Percentiles rank a stretch among this genome's conserved stretches.
Evolutionary conservation across 2,329 filamentous ascomycete species (phyloP).

Genomic region (Xylaria hypoxylon): DNA sequence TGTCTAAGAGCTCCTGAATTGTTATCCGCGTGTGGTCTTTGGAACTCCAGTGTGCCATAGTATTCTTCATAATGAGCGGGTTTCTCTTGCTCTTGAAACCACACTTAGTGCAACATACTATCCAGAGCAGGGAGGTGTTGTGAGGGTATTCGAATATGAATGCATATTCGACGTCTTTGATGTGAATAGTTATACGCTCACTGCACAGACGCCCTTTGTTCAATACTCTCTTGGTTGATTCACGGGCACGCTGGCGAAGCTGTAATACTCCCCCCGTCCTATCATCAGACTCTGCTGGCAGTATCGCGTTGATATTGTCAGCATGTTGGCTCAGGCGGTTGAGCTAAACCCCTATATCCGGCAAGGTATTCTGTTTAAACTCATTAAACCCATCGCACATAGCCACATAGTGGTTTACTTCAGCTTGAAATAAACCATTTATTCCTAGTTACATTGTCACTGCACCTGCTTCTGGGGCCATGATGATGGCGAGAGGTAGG

Average conservation of each 20-base stretch:
- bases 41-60: neutral
- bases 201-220: neutral
- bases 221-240: conserved; percentile 1
- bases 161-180: neutral
- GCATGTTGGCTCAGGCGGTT: neutral
- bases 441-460: neutral
- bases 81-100: neutral
- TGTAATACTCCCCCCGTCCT: neutral
- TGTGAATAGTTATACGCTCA: neutral
- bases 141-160: conserved; percentile 23
- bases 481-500: neutral
- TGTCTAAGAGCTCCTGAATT: neutral
- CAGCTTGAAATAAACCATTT: no score
- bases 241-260: neutral
- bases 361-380: neutral
- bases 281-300: neutral
- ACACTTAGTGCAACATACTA: neutral
- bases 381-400: conserved; percentile 1
- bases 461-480: neutral
- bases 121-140: conserved; percentile 7
- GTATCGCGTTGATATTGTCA: neutral
- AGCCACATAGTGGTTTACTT: neutral
- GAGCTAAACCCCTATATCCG: neutral
- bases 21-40: neutral
- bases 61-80: neutral